phyloP scores from a whole-genome alignment of 768 basidiomycete species.

The Boletus fagicola region DNA sequence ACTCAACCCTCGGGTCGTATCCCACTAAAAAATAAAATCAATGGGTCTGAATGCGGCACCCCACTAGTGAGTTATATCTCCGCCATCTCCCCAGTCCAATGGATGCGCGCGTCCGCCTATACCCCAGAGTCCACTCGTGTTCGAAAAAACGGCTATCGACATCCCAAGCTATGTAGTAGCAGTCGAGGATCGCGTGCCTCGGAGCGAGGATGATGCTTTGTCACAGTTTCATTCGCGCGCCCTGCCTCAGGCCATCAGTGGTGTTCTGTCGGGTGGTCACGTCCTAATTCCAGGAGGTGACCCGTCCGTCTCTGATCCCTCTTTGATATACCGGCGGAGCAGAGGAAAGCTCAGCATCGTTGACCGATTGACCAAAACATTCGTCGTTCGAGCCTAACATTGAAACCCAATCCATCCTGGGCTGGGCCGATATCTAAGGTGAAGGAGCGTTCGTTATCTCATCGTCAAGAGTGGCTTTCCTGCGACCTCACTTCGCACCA shows the following conservation, averaged over 20 bases:
- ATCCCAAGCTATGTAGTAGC: not conserved
- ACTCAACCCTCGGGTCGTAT: no score
- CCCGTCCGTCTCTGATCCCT: not conserved
- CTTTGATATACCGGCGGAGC: not conserved
- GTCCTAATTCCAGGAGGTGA: not conserved
- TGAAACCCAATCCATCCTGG: not conserved
- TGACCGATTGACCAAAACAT: not conserved
- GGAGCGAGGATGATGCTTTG: not conserved
- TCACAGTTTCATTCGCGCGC: not conserved
- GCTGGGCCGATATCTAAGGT: not conserved
- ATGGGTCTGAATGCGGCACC: not conserved
- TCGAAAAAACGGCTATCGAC: not conserved
- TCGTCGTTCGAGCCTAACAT: not conserved
- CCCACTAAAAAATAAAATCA: not conserved
- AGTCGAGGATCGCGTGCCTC: not conserved
- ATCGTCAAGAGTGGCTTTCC: not conserved
- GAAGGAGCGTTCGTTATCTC: not conserved
- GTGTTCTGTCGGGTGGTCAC: not conserved
- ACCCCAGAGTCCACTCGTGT: slow-evolving; percentile 10
- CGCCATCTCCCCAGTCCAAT: slow-evolving; percentile 1
- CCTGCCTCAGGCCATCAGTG: no score
- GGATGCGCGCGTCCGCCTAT: slow-evolving; percentile 17
- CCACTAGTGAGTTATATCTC: not conserved
- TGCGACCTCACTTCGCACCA: not conserved
- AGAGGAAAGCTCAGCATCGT: not conserved